Percentiles rank a stretch among this genome's conserved stretches.
Evolutionary conservation across 2,329 filamentous ascomycete genomes (phyloP).

Genomic region (Apiospora marii): DNA sequence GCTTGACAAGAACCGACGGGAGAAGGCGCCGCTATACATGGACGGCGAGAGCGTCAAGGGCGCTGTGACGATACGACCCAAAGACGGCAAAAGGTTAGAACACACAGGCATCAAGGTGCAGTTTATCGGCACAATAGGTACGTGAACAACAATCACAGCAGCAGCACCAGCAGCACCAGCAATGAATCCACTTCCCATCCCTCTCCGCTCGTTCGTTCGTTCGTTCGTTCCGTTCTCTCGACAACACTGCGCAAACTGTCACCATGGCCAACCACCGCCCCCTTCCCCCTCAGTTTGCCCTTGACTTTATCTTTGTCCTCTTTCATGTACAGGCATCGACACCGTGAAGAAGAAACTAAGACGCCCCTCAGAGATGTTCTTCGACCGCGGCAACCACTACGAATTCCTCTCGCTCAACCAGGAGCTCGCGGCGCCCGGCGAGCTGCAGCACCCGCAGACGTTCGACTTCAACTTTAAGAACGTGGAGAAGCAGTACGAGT

Average conservation of each 20-base stretch:
- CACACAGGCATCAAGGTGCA: conserved; percentile 99
- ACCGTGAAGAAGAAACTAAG: conserved; percentile 28
- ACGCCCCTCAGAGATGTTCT: conserved; percentile 91
- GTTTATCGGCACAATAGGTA: conserved; percentile 98
- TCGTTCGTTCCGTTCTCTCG: not conserved
- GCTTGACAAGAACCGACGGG: conserved; percentile 96
- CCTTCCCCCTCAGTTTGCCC: conserved; percentile 22
- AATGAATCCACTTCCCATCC: conserved; percentile 20
- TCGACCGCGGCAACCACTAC: conserved; percentile 98
- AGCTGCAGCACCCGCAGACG: conserved; percentile 97
- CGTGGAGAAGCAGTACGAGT: conserved; percentile 99
- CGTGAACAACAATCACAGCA: conserved; percentile 33
- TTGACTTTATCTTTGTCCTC: conserved; percentile 23
- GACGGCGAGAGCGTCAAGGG: conserved; percentile 99
- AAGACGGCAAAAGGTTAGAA: conserved; percentile 97
- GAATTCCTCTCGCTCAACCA: conserved; percentile 98
- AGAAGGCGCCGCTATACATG: conserved; percentile 96
- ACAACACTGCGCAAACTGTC: not conserved
- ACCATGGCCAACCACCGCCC: not conserved
- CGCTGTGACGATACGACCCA: conserved; percentile 91
- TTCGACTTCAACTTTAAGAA: conserved; percentile 99
- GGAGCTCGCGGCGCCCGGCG: conserved; percentile 94
- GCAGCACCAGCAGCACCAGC: not conserved
- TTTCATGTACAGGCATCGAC: conserved; percentile 25
- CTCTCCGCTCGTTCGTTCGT: not conserved